Base-by-base conservation (phyloP, 202 grass and related monocot genomes). In the Setaria italica region DNA sequence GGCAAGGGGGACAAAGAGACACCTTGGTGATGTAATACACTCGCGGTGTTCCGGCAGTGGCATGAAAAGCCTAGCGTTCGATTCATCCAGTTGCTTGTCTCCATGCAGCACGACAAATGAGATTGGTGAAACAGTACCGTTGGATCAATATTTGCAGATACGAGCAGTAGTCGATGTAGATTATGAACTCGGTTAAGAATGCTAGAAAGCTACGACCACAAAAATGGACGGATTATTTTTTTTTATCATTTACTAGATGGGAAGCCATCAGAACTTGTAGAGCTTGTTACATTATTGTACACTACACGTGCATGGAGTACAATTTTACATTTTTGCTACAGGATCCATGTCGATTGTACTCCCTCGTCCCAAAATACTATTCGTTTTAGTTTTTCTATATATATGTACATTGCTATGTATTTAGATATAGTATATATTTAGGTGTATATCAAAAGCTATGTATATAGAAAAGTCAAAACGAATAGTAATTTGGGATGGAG, bases 1-100 rank as follows among this genome's bases (percentile, higher is more conserved):
- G 59, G 75, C 81, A 45, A 55, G 47, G 87, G 85, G 81, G 87
- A 84, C 87, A 88, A 67, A 59, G 87, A 78, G 34, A 84, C 81
- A 88, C 73, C 67, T 66, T 74, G 81, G 75, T 84, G 87, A 84
- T 84, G 87, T 84, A 84, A 84, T 84, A 66, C 87, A 84, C 81
- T 88, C 39, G 87, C 67, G 12, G 81, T 88, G 81, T 84, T 84
- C 82, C 81, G 75, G 87, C 81, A 56, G 64, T 67, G 86, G 25
- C 87, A 59, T 74, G 57, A 67, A 88, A 88, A 80, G 75, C 58
- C 81, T 80, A 74, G 67, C 42, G 67, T 74, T 84, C 30, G 67
- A 79, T 72, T 47, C 81, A 73, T 84, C 39, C 75, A 55, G 80
- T 67, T 58, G 34, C 47, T 2, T 88, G 87, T 88, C 81, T 74